Evolutionary conservation across 441 rosid genomes (phyloP).

Genomic region (Adansonia gregorii): DNA sequence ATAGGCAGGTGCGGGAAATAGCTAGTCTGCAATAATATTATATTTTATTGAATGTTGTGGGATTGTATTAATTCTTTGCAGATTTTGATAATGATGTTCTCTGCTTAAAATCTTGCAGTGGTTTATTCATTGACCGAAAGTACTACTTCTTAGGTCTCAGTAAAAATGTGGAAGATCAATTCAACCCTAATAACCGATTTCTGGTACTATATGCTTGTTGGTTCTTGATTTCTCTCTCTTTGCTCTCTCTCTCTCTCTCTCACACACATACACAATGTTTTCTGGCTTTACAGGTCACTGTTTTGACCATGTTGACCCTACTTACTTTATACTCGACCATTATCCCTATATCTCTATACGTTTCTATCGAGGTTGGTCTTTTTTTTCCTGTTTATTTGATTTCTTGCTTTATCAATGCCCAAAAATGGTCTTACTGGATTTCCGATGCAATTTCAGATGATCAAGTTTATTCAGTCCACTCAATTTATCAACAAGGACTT

Average conservation of each 20-base stretch:
- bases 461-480: slow-evolving; percentile 95
- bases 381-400: slow-evolving; percentile 26
- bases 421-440: slow-evolving; percentile 26
- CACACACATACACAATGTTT: not conserved
- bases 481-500: slow-evolving; percentile 95
- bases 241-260: not conserved
- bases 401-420: slow-evolving; percentile 20
- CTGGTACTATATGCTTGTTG: slow-evolving; percentile 49
- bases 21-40: slow-evolving; percentile 6
- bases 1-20: slow-evolving; percentile 69
- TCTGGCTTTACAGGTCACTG: slow-evolving; percentile 64
- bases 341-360: slow-evolving; percentile 95
- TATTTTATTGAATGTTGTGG: slow-evolving; percentile 13
- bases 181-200: slow-evolving; percentile 71
- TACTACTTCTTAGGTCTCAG: slow-evolving; percentile 75
- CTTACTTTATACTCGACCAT: slow-evolving; percentile 94
- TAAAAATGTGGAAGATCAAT: slow-evolving; percentile 48
- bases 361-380: slow-evolving; percentile 89
- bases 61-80: slow-evolving; percentile 9
- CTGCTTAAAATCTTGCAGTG: slow-evolving; percentile 60
- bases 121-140: slow-evolving; percentile 72
- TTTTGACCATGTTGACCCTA: slow-evolving; percentile 83
- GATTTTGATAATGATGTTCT: slow-evolving; percentile 25
- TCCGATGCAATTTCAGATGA: slow-evolving; percentile 61
- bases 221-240: not conserved